Evolutionary conservation across 2,329 filamentous ascomycete genomes (phyloP).

Genomic region (Xylariaceae sp.): DNA sequence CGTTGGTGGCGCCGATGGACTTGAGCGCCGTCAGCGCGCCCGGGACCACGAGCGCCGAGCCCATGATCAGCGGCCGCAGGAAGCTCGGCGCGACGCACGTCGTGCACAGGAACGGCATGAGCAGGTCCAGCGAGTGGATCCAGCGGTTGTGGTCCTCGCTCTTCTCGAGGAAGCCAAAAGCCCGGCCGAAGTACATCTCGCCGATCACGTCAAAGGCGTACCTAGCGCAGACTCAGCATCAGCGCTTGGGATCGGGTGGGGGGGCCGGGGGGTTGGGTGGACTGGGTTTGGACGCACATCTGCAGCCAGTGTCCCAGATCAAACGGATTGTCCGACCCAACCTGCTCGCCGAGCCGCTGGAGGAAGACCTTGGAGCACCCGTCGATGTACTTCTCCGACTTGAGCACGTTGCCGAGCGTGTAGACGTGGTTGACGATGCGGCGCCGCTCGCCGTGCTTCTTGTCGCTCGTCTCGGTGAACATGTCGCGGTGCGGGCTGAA

Average conservation of each 20-base stretch:
- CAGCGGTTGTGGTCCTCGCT: slow-evolving; percentile 9
- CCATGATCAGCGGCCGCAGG: slow-evolving; percentile 9
- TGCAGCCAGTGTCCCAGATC: slow-evolving; percentile 8
- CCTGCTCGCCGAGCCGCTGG: slow-evolving; percentile 5
- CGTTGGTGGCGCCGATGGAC: slow-evolving; percentile 8
- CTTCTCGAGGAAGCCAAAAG: slow-evolving; percentile 12
- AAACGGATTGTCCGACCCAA: slow-evolving; percentile 3
- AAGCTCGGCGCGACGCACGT: slow-evolving; percentile 9
- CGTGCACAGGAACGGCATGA: slow-evolving; percentile 12
- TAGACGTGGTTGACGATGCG: slow-evolving; percentile 10
- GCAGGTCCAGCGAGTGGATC: slow-evolving; percentile 23
- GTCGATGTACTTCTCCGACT: slow-evolving; percentile 9
- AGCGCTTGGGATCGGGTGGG: neutral
- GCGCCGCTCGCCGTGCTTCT: slow-evolving; percentile 8
- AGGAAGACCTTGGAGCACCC: slow-evolving; percentile 7
- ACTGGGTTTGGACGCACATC: slow-evolving; percentile 2
- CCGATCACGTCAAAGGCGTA: slow-evolving; percentile 13
- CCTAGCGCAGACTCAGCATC: slow-evolving; percentile 1
- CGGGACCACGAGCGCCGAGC: slow-evolving; percentile 9
- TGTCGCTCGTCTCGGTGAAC: slow-evolving; percentile 9
- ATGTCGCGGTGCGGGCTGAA: slow-evolving; percentile 9
- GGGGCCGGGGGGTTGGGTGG: neutral
- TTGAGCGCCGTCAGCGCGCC: slow-evolving; percentile 10
- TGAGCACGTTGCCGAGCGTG: slow-evolving; percentile 8
- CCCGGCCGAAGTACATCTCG: slow-evolving; percentile 12